Evolutionary conservation across 352 stramenopile genomes (phyloP), one percentile per base, ranked within the genome.

Genomic region (Phytopythium helicoides): DNA sequence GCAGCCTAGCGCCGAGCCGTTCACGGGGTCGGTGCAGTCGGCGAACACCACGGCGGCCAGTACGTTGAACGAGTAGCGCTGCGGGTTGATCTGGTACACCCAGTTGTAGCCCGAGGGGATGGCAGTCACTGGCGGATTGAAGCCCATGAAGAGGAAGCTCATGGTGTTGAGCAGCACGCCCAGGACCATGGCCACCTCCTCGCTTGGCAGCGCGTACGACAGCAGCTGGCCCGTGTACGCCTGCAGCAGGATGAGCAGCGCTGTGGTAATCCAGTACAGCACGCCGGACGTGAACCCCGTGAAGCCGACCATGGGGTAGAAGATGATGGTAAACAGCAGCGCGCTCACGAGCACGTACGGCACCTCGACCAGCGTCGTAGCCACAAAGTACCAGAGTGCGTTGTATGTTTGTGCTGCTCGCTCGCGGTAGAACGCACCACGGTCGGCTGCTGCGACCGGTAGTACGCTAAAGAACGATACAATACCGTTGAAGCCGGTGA

Each of bases 381-480:
- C 72, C 8, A 91, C 28, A 21, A 72, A 73, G 51, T 97, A 88
- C 46, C 81, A 75, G 7, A 69, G 62, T 31, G 80, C 61, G 40
- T 76, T 73, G 54, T 97, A 98, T 54, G 93, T 96, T 44, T 87
- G 60, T 16, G 83, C 73, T 16, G 78, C 58, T 44, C 87, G 77
- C 39, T 80, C 66, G 40, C 70, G 70, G 36, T 80, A 80, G 45
- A 89, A 98, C 40, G 89, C 81, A 37, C 80, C 82, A 25, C 92
- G 75, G 47, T 97, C 86, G 16, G 73, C 71, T 46, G 86, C 65
- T 28, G 94, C 85, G 6, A 96, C 65, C 23, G 87, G 76, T 7
- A 97, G 54, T 0, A 92, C 81, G 3, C 69, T 85, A 39, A 94
- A 76, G 38, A 96, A 86, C n/a, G 76, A 87, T 26, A 93, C 85